Evolutionary conservation across 2,329 filamentous ascomycete species (phyloP), one percentile per base, ranked within the genome.

Genomic region (Penicillium expansum): DNA sequence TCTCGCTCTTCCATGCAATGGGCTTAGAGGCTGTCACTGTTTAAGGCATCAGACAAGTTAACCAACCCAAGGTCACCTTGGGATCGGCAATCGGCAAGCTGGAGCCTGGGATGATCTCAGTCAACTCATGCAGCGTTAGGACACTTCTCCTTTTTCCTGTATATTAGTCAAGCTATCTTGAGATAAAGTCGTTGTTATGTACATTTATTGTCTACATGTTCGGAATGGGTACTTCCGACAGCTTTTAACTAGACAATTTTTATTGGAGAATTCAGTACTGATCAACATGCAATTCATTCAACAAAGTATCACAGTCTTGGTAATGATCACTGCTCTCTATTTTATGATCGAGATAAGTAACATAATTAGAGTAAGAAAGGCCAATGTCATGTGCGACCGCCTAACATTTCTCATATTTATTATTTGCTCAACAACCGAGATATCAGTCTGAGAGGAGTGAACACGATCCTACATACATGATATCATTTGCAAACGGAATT

Each of bases 401-500:
- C 5, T 4, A 33, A 16, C n/a, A 18, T 32, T 32, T 10, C 5
- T 4, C 0, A 45, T 30, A 22, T 33, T 14, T 22, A 22, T 20
- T 2, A 14, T 10, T 11, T 22, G n/a, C 30, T 20, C 9, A n/a
- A 29, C 10, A 29, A 3, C 16, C 9, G 5, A 18, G 6, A 29
- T 3, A 16, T 41, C 18, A 9, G 35, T 38, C 18, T 20, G 10
- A 37, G 33, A 37, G 7, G 13, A 9, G 7, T 41, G 20, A 22
- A 41, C 16, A 24, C 3, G n/a, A 32, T 4, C 10, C 6, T 14
- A 30, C 22, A 11, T 11, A 4, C 0, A 16, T 18, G 11, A 1
- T 30, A 30, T 18, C 10, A 30, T 45, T 47, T 47, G 11, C 48
- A 62, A 71, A 24, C 55, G 8, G n/a, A 32, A 32, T 32, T 45